Percentiles rank a stretch among this genome's conserved stretches.
phyloP scores from a whole-genome alignment of 2,329 filamentous ascomycete genomes.

The Pseudonectria foliicola region DNA sequence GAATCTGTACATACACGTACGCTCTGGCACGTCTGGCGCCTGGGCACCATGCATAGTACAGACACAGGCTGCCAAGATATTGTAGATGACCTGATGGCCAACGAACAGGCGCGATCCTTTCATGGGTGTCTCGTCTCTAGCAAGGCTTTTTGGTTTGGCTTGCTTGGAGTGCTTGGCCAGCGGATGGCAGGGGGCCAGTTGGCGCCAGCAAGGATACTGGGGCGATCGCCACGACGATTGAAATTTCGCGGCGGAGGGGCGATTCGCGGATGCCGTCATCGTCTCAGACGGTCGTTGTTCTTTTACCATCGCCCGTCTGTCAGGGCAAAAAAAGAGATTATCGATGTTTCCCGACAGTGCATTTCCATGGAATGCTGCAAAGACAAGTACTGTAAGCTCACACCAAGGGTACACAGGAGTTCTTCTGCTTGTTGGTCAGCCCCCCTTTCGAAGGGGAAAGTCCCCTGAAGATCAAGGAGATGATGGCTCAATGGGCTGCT shows the following conservation, averaged over 20 bases:
- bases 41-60: too few species aligned
- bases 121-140: too few species aligned
- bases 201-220: conserved; percentile 2
- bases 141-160: too few species aligned
- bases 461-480: conserved; percentile 14
- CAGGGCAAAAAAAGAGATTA: too few species aligned
- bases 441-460: background rate
- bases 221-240: conserved; percentile 21
- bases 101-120: conserved; percentile 8
- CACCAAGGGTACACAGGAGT: conserved; percentile 1
- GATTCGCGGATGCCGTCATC: conserved; percentile 1
- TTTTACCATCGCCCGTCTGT: too few species aligned
- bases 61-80: too few species aligned
- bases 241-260: conserved; percentile 18
- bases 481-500: background rate
- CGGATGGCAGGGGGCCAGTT: conserved; percentile 11
- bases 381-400: background rate
- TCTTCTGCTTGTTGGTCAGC: background rate
- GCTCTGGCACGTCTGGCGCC: too few species aligned
- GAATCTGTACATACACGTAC: too few species aligned
- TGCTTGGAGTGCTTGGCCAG: conserved; percentile 10
- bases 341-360: too few species aligned
- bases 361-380: too few species aligned
- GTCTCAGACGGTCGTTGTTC: conserved; percentile 4
- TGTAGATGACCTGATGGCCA: too few species aligned